Conservation (phyloP, 306 rosid species). For the Oxytropis ochrocephala region DNA sequence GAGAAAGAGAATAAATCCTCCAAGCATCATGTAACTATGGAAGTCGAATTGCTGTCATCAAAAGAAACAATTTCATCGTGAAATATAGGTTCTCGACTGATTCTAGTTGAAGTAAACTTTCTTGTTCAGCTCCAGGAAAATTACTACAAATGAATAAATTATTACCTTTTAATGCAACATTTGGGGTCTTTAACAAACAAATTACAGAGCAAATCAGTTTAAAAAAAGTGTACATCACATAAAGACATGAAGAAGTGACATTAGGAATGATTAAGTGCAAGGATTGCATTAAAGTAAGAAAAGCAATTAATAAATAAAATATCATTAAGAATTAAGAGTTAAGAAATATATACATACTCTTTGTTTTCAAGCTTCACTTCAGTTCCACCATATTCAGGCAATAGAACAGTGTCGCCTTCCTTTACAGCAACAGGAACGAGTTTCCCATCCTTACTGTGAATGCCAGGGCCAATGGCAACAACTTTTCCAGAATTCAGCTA, state of each 20-base stretch:
- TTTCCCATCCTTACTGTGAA: slow-evolving; percentile 52
- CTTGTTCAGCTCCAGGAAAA: not conserved
- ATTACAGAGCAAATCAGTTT: not conserved
- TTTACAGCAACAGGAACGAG: slow-evolving; percentile 45
- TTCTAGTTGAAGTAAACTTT: not conserved
- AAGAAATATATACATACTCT: slow-evolving; percentile 40
- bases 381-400: slow-evolving; percentile 71
- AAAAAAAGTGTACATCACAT: not conserved
- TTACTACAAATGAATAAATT: not conserved
- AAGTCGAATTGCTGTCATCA: not conserved
- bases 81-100: not conserved
- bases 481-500: slow-evolving; percentile 71
- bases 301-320: not conserved
- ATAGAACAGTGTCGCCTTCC: slow-evolving; percentile 74
- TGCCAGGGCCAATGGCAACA: slow-evolving; percentile 60
- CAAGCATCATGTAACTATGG: not conserved
- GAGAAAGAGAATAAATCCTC: not conserved
- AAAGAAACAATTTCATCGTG: not conserved
- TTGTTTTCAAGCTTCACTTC: slow-evolving; percentile 68
- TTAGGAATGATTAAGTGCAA: not conserved
- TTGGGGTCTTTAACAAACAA: not conserved
- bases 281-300: not conserved
- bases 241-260: not conserved
- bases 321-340: too few species aligned
- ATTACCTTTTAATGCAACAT: not conserved